Base-by-base conservation (phyloP, 2,329 filamentous ascomycete species). In the Apiospora arundinis region DNA sequence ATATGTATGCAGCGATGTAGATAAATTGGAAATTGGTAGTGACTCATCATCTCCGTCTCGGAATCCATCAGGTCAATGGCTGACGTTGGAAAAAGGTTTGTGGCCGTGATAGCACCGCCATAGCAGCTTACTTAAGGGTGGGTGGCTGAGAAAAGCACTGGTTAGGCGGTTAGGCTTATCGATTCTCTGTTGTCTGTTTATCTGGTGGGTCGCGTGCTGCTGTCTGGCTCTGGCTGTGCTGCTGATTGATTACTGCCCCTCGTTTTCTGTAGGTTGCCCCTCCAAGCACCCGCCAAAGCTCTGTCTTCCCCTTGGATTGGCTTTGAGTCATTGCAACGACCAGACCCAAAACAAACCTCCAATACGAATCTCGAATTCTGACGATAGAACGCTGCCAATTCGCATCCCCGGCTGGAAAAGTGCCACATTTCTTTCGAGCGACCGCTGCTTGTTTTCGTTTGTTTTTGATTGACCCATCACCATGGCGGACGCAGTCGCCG, bases 401-500 rank as follows among this genome's bases (percentile, higher is more conserved):
- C 12, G 8, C 18, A 3, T 63, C 18, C 40, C 6, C 2, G 37
- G 0, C 18, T 63, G 32, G 21, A n/a, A 18, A n/a, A 60, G 8
- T 21, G 18, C 28, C 28, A 16, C 28, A 4, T 11, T 11, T 21
- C 52, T 18, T 6, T 21, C 52, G 16, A 60, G 49, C 49, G 16
- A 14, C 8, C 12, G 32, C 32, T 32, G 1, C 9, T 56, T 32
- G 16, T 32, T 37, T 60, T 32, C 3, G 18, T 37, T 18, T 21
- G 3, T 32, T n/a, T 21, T 32, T 9, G 28, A 60, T 32, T 25
- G 25, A 60, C 52, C 14, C 25, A 40, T 44, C 32, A 37, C 44
- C 66, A 68, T 68, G 66, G 66, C 66, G 4, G 66, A 68, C 66
- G 37, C 66, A 23, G 46, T 68, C 23, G 66, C 44, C 66, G 46